A percentile compares a stretch with the other conserved stretches of the same genome.
Evolutionary conservation across 805 yeast genomes (phyloP).

Genomic region (Candida fluviatilis): DNA sequence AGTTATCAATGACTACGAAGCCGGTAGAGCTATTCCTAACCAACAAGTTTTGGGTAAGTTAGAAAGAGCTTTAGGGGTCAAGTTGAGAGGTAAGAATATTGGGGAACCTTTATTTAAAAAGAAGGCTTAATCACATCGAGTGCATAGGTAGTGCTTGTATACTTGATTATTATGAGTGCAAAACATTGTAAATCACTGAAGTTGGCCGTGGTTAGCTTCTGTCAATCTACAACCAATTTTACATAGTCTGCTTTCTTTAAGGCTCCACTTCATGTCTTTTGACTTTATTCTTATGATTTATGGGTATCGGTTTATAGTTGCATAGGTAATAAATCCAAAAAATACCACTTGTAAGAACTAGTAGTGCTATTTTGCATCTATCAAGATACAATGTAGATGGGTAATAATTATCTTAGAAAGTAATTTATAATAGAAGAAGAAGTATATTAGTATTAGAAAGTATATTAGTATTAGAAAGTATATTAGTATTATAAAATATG

Average conservation of each 20-base stretch:
- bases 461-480: too few species aligned
- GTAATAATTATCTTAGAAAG: too few species aligned
- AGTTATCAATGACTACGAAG: conserved; percentile 92
- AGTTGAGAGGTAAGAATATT: conserved; percentile 92
- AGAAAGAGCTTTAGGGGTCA: conserved; percentile 91
- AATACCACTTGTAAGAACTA: neutral
- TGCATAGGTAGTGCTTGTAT: too few species aligned
- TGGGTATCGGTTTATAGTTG: neutral
- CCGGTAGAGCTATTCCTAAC: conserved; percentile 94
- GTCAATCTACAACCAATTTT: neutral
- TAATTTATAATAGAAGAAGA: too few species aligned
- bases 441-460: too few species aligned
- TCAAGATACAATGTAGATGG: too few species aligned
- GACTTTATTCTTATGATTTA: neutral
- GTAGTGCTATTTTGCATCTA: neutral
- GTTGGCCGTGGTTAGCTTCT: too few species aligned
- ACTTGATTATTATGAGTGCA: too few species aligned
- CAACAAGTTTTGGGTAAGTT: conserved; percentile 90
- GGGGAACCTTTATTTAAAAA: conserved; percentile 78
- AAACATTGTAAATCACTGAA: too few species aligned
- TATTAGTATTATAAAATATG: too few species aligned
- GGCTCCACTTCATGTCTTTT: neutral
- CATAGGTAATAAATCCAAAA: neutral
- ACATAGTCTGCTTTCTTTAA: neutral
- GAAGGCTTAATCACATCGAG: conserved; percentile 35